Evolutionary conservation across 2,329 filamentous ascomycete species (phyloP).

Genomic region (Fusarium avenaceum): DNA sequence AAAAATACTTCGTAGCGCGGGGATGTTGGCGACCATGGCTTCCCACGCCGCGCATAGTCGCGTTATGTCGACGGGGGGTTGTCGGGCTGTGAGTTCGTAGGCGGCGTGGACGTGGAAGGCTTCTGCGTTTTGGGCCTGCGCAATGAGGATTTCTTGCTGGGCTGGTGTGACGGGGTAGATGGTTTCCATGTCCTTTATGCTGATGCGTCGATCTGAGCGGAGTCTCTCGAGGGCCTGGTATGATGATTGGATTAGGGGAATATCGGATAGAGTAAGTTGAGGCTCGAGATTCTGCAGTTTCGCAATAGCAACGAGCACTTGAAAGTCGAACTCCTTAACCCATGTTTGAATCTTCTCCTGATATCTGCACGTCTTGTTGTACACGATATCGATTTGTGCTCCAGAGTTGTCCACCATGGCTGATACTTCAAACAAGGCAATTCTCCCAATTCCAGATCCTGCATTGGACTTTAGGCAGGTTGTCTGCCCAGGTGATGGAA

Average conservation of each 20-base stretch:
- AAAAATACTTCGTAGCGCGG: constrained; percentile 65
- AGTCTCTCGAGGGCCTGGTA: constrained; percentile 62
- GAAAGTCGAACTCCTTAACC: constrained; percentile 62
- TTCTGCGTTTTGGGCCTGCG: constrained; percentile 58
- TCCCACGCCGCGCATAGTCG: constrained; percentile 66
- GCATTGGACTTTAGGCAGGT: constrained; percentile 59
- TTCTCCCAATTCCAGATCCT: constrained; percentile 61
- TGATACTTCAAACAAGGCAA: constrained; percentile 65
- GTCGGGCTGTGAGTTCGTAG: constrained; percentile 60
- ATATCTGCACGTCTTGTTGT: constrained; percentile 58
- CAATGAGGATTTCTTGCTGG: constrained; percentile 65
- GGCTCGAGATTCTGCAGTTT: constrained; percentile 59
- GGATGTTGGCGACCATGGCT: constrained; percentile 60
- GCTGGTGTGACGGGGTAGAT: constrained; percentile 63
- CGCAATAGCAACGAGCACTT: constrained; percentile 60
- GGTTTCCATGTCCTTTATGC: constrained; percentile 62
- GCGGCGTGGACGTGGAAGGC: constrained; percentile 61
- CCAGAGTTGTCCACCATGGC: constrained; percentile 60
- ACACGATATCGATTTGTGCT: constrained; percentile 62
- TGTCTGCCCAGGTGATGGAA: constrained; percentile 57
- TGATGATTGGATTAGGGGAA: constrained; percentile 62
- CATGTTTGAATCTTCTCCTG: constrained; percentile 61
- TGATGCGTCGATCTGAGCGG: constrained; percentile 59
- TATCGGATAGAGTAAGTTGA: constrained; percentile 64
- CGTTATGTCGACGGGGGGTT: constrained; percentile 58